phyloP scores from a whole-genome alignment of 2,329 filamentous ascomycete species.

The Aureobasidium subglaciale region DNA sequence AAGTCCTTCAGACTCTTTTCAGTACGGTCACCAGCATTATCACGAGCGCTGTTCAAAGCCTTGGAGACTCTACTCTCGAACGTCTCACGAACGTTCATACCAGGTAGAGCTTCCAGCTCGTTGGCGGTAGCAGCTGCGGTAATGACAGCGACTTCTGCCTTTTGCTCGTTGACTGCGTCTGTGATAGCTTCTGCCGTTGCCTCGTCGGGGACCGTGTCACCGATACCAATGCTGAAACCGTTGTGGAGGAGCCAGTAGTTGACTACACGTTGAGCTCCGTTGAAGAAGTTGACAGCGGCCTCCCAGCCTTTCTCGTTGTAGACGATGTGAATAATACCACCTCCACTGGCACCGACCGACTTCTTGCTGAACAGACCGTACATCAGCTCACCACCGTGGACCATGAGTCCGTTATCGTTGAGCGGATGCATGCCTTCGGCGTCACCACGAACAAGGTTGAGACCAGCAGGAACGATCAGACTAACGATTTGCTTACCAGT shows the following conservation, averaged over 20 bases:
- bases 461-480: slow-evolving; percentile 78
- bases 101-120: slow-evolving; percentile 81
- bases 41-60: slow-evolving; percentile 89
- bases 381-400: slow-evolving; percentile 82
- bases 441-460: slow-evolving; percentile 63
- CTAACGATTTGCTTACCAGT: slow-evolving; percentile 97
- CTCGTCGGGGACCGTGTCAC: slow-evolving; percentile 90
- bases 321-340: slow-evolving; percentile 89
- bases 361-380: slow-evolving; percentile 92
- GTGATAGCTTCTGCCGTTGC: slow-evolving; percentile 79
- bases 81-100: slow-evolving; percentile 97
- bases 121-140: slow-evolving; percentile 77
- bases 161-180: slow-evolving; percentile 70
- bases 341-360: slow-evolving; percentile 79
- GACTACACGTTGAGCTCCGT: slow-evolving; percentile 87
- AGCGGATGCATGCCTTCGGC: slow-evolving; percentile 52
- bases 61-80: slow-evolving; percentile 97
- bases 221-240: slow-evolving; percentile 96
- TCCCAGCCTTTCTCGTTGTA: slow-evolving; percentile 89
- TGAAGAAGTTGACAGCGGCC: slow-evolving; percentile 89
- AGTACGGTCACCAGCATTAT: slow-evolving; percentile 87
- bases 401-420: slow-evolving; percentile 70
- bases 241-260: slow-evolving; percentile 97
- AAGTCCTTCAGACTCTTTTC: slow-evolving; percentile 88
- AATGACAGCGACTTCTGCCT: slow-evolving; percentile 69